These are phyloP conservation scores for Colletotrichum tanaceti DNA, from an alignment of 2,329 filamentous ascomycete species.

Conservation along the genomic window DNA sequence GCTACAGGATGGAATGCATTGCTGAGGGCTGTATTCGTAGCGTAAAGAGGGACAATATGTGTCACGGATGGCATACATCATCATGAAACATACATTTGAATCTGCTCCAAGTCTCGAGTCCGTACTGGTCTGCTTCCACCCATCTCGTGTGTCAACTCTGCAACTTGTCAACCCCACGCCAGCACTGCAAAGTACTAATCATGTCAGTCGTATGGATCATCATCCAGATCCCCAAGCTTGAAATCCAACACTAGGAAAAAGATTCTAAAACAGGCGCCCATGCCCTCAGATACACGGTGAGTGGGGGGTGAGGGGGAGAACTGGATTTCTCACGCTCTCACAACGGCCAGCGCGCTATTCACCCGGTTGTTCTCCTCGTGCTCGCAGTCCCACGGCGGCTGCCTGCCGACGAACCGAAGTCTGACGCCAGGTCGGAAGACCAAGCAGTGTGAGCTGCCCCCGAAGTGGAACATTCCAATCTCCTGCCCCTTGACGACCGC, in stretches of 20 bases:
- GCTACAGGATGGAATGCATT: too few relatives aligned
- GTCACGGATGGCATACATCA: too few relatives aligned
- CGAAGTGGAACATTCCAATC: conserved; percentile 84
- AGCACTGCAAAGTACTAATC: too few relatives aligned
- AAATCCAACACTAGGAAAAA: background rate
- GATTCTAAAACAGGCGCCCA: background rate
- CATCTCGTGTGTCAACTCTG: too few relatives aligned
- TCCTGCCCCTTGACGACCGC: conserved; percentile 76
- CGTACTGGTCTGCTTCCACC: too few relatives aligned
- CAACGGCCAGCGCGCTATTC: conserved; percentile 20
- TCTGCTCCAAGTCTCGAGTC: too few relatives aligned
- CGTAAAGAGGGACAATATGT: too few relatives aligned
- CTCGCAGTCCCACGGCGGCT: conserved; percentile 2
- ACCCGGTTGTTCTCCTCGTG: conserved; percentile 12
- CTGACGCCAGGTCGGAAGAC: conserved; percentile 71
- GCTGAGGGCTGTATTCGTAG: too few relatives aligned
- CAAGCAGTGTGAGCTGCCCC: conserved; percentile 77
- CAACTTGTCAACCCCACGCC: too few relatives aligned
- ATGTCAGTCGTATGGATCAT: too few relatives aligned
- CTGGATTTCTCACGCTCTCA: background rate
- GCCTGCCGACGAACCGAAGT: conserved; percentile 46
- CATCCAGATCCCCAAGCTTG: too few relatives aligned
- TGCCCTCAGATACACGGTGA: background rate
- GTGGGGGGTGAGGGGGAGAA: accelerated
- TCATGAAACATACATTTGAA: too few relatives aligned